Evolutionary conservation across 148 eudicot genomes (phyloP), one percentile per base, ranked within the genome.

Genomic region (Gaultheria prostrata): DNA sequence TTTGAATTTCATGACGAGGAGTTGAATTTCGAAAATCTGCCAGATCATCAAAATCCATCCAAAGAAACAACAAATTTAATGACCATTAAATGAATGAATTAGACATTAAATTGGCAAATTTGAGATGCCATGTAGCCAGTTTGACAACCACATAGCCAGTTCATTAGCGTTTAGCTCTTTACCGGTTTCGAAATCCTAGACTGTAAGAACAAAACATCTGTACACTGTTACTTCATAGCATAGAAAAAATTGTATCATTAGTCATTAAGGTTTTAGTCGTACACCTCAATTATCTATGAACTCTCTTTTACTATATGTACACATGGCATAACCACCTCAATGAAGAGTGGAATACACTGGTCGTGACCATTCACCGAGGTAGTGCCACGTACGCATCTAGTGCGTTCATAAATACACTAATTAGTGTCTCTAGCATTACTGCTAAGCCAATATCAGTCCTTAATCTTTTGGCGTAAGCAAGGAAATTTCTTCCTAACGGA

Each of bases 11-110:
- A 75, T 39, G 6, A 45, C 0, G 11, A 21, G 3, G 20, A 46
- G 17, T 1, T 75, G 3, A 10, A 3, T 75, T n/a, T 24, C 4
- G 2, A 39, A 46, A 73, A 33, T 73, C 11, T 39, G 77, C 49
- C 77, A 73, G 46, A 39, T 73, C 46, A 18, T 73, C 77, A 33
- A 18, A 72, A 73, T 73, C 50, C 43, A 73, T 18, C 77, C 77
- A 0, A 73, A 73, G 49, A 73, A 50, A 70, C 18, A 70, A 32
- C 9, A 32, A 33, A 70, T 33, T 70, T 15, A 70, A 70, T 33
- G 45, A 32, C 35, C 43, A 33, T 28, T 65, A 65, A 63, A 65
- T 65, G 67, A 65, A 65, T 11, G 14, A 0, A 1, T 65, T 65
- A 13, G 26, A 32, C 71, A 65, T 65, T 65, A 65, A 65, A 26